A percentile compares a stretch with the other conserved stretches of the same genome.
phyloP scores from a whole-genome alignment of 1,284 basidiomycete genomes.

The Tilletia horrida region DNA sequence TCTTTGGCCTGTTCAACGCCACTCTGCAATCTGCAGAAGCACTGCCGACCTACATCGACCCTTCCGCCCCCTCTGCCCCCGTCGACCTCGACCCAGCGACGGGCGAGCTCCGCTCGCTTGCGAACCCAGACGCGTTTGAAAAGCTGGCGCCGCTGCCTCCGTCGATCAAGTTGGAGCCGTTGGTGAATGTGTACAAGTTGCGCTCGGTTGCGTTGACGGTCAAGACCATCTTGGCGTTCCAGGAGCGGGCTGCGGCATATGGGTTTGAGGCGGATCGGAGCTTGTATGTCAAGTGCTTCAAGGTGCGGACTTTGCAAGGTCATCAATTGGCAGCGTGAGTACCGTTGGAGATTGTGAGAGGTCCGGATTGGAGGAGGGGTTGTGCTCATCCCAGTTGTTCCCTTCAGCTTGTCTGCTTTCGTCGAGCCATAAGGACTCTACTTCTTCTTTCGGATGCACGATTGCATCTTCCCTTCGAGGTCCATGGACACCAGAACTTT shows the following conservation, averaged over 20 bases:
- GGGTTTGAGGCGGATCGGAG: slow-evolving; percentile 40
- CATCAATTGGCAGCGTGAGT: slow-evolving; percentile 36
- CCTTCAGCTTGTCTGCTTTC: background rate
- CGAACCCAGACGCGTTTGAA: slow-evolving; percentile 31
- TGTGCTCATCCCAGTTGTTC: no score
- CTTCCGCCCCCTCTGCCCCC: slow-evolving; percentile 24
- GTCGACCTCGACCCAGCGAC: slow-evolving; percentile 20
- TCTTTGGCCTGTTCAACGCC: slow-evolving; percentile 38
- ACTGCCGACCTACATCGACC: slow-evolving; percentile 44
- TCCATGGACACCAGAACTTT: no score
- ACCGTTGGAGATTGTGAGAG: background rate
- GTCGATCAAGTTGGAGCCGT: slow-evolving; percentile 31
- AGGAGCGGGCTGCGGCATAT: slow-evolving; percentile 36
- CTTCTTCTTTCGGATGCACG: no score
- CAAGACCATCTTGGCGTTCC: slow-evolving; percentile 44
- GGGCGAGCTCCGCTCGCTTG: slow-evolving; percentile 25
- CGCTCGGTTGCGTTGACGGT: slow-evolving; percentile 37
- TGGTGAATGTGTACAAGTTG: slow-evolving; percentile 48
- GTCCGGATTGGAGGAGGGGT: background rate
- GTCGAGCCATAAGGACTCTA: background rate
- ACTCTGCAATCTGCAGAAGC: slow-evolving; percentile 45
- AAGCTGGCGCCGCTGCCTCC: slow-evolving; percentile 37
- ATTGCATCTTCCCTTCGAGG: no score
- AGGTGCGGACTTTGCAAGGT: slow-evolving; percentile 42
- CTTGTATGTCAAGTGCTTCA: slow-evolving; percentile 45